These are phyloP conservation scores for Allium cepa DNA, from an alignment of 106 monocot species.

Conservation along the genomic window DNA sequence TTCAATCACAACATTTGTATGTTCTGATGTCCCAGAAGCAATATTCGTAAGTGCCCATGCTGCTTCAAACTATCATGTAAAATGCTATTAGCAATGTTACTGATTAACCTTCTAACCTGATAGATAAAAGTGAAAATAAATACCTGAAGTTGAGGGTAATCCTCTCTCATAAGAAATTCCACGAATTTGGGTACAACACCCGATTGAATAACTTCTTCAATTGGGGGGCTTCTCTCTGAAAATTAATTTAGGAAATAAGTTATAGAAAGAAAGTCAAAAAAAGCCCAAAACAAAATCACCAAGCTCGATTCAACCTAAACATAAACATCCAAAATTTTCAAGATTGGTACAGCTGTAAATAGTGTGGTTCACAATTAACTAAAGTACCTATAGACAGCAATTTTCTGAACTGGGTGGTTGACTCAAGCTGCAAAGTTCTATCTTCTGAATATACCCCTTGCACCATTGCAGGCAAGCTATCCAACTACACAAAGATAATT, in stretches of 20 bases:
- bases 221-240: constrained; percentile 61
- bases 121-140: neutral
- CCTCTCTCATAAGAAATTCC: constrained; percentile 55
- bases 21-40: constrained; percentile 17
- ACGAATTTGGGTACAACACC: constrained; percentile 69
- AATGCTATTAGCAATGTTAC: neutral
- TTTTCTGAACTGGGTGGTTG: constrained; percentile 50
- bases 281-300: no score
- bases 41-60: constrained; percentile 22
- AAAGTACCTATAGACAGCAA: constrained; percentile 49
- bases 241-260: no score
- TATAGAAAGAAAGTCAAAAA: no score
- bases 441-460: constrained; percentile 42
- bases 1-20: constrained; percentile 17
- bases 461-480: constrained; percentile 48
- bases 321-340: no score
- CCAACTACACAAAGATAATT: constrained; percentile 17
- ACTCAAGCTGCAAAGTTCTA: constrained; percentile 32
- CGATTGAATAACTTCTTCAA: constrained; percentile 61
- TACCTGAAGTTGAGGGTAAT: constrained; percentile 72
- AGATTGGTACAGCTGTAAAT: no score
- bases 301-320: no score
- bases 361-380: neutral
- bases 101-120: neutral
- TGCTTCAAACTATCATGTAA: constrained; percentile 26